Evolutionary conservation across 495 filamentous ascomycete genomes (phyloP).

Genomic region (Tuber indicum): DNA sequence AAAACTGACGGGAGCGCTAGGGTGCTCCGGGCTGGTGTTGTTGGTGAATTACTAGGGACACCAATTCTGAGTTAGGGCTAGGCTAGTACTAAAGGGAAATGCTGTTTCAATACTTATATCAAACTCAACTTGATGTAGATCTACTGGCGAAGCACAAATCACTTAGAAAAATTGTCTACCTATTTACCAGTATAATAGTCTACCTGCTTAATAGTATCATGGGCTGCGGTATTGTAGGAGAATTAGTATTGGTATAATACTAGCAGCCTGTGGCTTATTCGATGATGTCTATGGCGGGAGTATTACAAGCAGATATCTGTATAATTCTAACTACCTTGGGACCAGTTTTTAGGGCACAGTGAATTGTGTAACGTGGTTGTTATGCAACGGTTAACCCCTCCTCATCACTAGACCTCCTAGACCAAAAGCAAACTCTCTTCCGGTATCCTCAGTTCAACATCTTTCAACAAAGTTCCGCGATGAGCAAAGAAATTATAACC

Average conservation of each 20-base stretch:
- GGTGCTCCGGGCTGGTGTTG: background rate
- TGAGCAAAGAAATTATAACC: slow-evolving; percentile 74
- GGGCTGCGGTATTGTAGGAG: background rate
- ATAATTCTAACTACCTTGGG: background rate
- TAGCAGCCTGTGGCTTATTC: background rate
- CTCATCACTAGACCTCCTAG: background rate
- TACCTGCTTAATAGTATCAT: too few species aligned
- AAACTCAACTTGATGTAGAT: background rate
- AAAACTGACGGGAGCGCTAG: background rate
- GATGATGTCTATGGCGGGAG: background rate
- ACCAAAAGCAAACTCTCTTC: background rate
- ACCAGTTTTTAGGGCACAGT: background rate
- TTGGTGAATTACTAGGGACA: background rate
- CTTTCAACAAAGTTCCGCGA: slow-evolving; percentile 43
- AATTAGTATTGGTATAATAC: background rate
- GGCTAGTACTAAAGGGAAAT: background rate
- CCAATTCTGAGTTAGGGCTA: background rate
- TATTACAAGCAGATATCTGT: background rate
- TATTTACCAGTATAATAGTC: background rate
- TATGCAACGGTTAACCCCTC: background rate
- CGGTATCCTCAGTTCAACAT: background rate
- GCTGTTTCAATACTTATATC: background rate
- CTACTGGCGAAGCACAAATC: background rate
- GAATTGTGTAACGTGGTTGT: background rate
- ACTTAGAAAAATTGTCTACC: background rate